These are phyloP conservation scores for Mortierella sp. DNA, from an alignment of 371 early-diverging fungal species.

Conservation along the genomic window DNA sequence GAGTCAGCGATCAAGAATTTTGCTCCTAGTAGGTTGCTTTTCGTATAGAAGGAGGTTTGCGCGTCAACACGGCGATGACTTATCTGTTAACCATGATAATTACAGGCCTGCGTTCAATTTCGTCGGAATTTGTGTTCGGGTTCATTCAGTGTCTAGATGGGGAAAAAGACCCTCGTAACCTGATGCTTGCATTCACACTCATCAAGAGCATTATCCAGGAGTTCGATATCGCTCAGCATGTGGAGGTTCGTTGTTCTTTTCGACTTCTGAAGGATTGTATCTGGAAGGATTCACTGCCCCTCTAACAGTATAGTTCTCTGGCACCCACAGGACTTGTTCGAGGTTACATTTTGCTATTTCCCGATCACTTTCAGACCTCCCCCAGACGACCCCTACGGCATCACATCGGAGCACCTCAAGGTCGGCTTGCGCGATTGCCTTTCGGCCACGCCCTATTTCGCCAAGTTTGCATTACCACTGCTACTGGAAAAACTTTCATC, in stretches of 20 bases:
- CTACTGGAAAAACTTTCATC: conserved; percentile 91
- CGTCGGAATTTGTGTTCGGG: conserved; percentile 81
- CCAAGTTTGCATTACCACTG: conserved; percentile 83
- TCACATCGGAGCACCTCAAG: conserved; percentile 93
- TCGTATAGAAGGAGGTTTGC: too few relatives aligned
- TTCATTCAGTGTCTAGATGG: conserved; percentile 93
- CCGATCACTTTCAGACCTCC: conserved; percentile 98
- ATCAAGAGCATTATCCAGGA: conserved; percentile 71
- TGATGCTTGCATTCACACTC: conserved; percentile 86
- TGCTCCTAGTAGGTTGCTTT: conserved; percentile 26
- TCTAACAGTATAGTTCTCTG: not conserved
- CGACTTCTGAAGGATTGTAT: too few relatives aligned
- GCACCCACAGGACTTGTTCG: conserved; percentile 80
- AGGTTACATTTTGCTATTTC: conserved; percentile 97
- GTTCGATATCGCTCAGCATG: conserved; percentile 81
- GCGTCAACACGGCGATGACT: too few relatives aligned
- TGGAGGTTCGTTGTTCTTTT: conserved; percentile 68
- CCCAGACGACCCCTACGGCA: conserved; percentile 92
- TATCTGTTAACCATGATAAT: not conserved
- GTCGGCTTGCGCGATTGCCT: conserved; percentile 72
- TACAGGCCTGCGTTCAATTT: conserved; percentile 55
- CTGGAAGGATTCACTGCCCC: not conserved
- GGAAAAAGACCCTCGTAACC: conserved; percentile 97
- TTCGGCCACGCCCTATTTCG: conserved; percentile 79
- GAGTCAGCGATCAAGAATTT: conserved; percentile 47